Base-by-base conservation (phyloP, 1,284 basidiomycete species). In the Irpex sp. region DNA sequence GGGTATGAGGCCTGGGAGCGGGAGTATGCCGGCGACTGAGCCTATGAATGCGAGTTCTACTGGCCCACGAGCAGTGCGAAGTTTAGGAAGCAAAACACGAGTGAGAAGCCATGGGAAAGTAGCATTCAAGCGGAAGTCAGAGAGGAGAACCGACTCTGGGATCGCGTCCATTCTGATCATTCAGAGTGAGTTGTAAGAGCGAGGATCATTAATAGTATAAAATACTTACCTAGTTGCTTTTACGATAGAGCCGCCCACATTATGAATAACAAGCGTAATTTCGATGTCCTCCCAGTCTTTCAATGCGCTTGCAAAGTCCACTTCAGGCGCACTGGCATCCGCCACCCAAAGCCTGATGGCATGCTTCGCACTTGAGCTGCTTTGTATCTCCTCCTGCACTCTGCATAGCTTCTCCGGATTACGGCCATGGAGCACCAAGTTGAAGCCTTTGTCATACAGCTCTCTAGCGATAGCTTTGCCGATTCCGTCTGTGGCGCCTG, bases 401-500 rank as follows among this genome's bases (percentile, higher is more conserved):
- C 18, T 35, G 14, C 21, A 19, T 53, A 63, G 28, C 36, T 63
- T 63, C 18, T 60, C 58, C 42, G 35, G 33, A 45, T 59, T 62
- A 14, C 61, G 58, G 8, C 61, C 61, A 45, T 63, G 61, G 9
- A 63, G 53, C 19, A 63, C 56, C 19, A 63, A 14, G 47, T 60
- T 60, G 59, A 63, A 62, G 21, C 61, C 61, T 14, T 58, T 52
- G 3, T 16, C 51, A 39, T 60, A 63, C 23, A 63, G 54, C 45
- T 57, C 61, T 51, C 56, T 59, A 4, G 61, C 61, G 10, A 52
- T 47, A 16, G 48, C 52, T 18, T 56, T 60, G 37, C 61, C 61
- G 33, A 62, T 62, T 19, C 61, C 61, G 37, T 62, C 61, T 19
- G 58, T 60, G 12, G 61, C 61, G 8, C 61, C 61, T 9, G 61